Conservation (phyloP, 2,329 filamentous ascomycete species). For the Immersiporthe knoxdaviesiana region DNA sequence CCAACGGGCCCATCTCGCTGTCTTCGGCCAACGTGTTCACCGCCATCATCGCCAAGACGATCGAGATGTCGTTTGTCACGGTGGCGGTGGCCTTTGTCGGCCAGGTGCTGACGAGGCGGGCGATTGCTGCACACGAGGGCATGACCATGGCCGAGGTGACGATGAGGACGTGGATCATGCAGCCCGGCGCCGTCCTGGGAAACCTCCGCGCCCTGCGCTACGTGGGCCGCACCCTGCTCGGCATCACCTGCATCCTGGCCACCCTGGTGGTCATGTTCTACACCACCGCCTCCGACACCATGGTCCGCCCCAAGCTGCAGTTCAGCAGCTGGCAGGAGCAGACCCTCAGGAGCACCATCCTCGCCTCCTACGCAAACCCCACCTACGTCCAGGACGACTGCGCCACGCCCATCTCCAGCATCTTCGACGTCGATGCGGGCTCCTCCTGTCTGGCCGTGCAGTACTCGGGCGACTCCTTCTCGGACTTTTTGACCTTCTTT, state of each 20-base stretch:
- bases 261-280: conserved; percentile 72
- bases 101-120: conserved; percentile 72
- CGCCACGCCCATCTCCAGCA: conserved; percentile 62
- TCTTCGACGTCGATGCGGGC: conserved; percentile 38
- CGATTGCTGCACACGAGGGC: conserved; percentile 65
- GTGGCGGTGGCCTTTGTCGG: conserved; percentile 76
- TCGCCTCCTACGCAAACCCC: conserved; percentile 66
- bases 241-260: conserved; percentile 64
- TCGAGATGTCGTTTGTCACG: conserved; percentile 78
- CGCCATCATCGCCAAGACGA: conserved; percentile 73
- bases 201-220: conserved; percentile 68
- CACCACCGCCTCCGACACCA: conserved; percentile 73
- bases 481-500: conserved; percentile 69
- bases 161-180: conserved; percentile 76
- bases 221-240: conserved; percentile 66
- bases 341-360: conserved; percentile 59
- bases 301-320: conserved; percentile 74
- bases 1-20: conserved; percentile 57
- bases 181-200: conserved; percentile 73
- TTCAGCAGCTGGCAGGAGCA: conserved; percentile 55
- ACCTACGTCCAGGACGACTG: conserved; percentile 60
- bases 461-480: conserved; percentile 70
- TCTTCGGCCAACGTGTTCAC: conserved; percentile 69
- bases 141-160: conserved; percentile 76
- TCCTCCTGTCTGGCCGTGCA: conserved; percentile 69